Base-by-base conservation (phyloP, 1,139 yeast genomes). In the Pneumocystis jirovecii region DNA sequence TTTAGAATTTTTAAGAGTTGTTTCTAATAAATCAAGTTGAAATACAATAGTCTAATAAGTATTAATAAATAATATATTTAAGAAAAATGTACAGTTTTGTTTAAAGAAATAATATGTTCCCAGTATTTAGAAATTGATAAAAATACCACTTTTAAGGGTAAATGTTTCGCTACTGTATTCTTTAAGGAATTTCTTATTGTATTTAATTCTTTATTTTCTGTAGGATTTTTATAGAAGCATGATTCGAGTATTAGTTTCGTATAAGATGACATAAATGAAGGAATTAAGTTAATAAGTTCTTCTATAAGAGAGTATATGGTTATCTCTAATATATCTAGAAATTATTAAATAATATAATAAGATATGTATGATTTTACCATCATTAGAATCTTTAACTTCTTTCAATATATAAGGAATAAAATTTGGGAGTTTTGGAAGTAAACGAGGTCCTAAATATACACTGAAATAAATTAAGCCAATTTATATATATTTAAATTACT, bases 371-470 rank as follows among this genome's bases (percentile, higher is more conserved):
- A 31, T 15, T 40, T 42, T 60, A 42, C 61, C 15, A 39, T 60
- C 61, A 60, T 39, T 12, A 3, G 44, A 42, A 12, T 42, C n/a
- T 31, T 60, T 39, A 5, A 39, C 17, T 62, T 89, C 80, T 59
- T 78, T 76, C 68, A 89, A 80, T 8, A 89, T 80, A 17, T 89
- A 88, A 17, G 93, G 90, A 67, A 93, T 83, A 71, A 91, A 85
- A 74, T 85, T 86, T 42, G 96, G 89, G 79, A 89, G 89, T 72
- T 81, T 83, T 7, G 96, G 95, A 74, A 93, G 86, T 67, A 86
- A 81, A 72, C 89, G 87, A 37, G 95, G 93, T 62, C 98, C 98
- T 64, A 91, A 76, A 21, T 84, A 81, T 65, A 85, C 83, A 65
- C 89, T 60, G 31, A 21, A 31, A 60, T 25, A 6, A 50, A 2